Evolutionary conservation across 1,139 yeast genomes (phyloP).

Genomic region (Meyerozyma carpophila): DNA sequence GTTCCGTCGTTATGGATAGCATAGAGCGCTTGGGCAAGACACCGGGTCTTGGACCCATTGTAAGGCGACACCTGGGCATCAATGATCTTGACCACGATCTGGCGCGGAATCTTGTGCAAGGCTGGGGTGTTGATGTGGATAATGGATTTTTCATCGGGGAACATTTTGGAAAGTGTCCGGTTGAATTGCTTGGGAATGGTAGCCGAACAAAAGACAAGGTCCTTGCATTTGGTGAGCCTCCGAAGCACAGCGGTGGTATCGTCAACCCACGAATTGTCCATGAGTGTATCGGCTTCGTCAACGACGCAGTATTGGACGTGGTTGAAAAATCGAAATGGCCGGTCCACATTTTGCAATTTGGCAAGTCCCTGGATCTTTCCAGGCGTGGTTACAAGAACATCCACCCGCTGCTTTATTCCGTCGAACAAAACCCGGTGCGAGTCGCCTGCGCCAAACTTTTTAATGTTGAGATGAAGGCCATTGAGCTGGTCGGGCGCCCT

Average conservation of each 20-base stretch:
- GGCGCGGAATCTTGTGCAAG: slow-evolving; percentile 75
- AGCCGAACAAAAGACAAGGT: slow-evolving; percentile 79
- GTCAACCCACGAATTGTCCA: slow-evolving; percentile 76
- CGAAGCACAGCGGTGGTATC: slow-evolving; percentile 59
- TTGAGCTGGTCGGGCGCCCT: slow-evolving; percentile 18
- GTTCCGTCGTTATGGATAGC: slow-evolving; percentile 83
- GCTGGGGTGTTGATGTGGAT: slow-evolving; percentile 71
- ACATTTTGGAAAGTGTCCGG: slow-evolving; percentile 51
- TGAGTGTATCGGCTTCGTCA: slow-evolving; percentile 94
- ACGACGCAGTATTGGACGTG: slow-evolving; percentile 59
- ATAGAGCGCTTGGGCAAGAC: slow-evolving; percentile 81
- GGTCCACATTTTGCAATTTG: slow-evolving; percentile 36
- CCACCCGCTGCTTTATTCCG: slow-evolving; percentile 51
- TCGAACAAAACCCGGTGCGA: slow-evolving; percentile 46
- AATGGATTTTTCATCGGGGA: slow-evolving; percentile 52
- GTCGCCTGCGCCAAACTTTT: slow-evolving; percentile 55
- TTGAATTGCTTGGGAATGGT: slow-evolving; percentile 82
- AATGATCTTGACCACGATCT: slow-evolving; percentile 65
- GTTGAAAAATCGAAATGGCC: slow-evolving; percentile 44
- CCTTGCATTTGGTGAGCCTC: slow-evolving; percentile 49
- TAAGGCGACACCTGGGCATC: slow-evolving; percentile 76
- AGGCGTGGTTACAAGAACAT: slow-evolving; percentile 83
- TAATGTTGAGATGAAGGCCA: slow-evolving; percentile 37
- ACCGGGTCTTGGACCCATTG: slow-evolving; percentile 76
- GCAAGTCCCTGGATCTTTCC: slow-evolving; percentile 50